A percentile compares a stretch with the other conserved stretches of the same genome.
Evolutionary conservation across 2,329 filamentous ascomycete species (phyloP).

Genomic region (Aspergillus ruber): DNA sequence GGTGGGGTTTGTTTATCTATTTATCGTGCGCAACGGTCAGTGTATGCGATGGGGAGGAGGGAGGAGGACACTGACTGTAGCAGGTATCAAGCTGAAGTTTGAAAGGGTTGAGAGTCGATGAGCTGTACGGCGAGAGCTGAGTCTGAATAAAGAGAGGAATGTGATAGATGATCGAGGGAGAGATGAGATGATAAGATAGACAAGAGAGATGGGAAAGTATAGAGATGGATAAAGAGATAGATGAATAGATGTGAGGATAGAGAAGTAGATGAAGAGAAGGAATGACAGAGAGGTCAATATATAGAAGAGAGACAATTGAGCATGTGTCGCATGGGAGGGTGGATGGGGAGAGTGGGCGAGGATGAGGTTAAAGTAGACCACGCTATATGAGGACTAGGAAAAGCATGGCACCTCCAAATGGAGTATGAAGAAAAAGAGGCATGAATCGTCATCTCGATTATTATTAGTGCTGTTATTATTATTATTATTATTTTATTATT

Average conservation of each 20-base stretch:
- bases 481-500: no score
- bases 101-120: background rate
- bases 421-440: background rate
- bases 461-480: no score
- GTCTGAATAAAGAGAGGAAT: background rate
- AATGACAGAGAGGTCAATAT: background rate
- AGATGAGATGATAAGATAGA: conserved; percentile 1
- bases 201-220: conserved; percentile 1
- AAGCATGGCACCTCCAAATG: no score
- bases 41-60: background rate
- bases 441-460: background rate
- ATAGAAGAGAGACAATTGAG: background rate
- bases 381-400: no score
- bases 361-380: background rate
- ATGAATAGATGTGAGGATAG: background rate
- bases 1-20: background rate
- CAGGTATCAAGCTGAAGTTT: background rate
- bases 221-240: conserved; percentile 3
- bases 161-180: background rate
- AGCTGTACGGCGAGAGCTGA: background rate
- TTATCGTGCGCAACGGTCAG: background rate
- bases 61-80: background rate
- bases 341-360: background rate
- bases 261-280: conserved; percentile 1
- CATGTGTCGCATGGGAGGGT: background rate